Percentiles rank a stretch among this genome's conserved stretches.
Evolutionary conservation across 2,329 filamentous ascomycete genomes (phyloP).

Genomic region (Bipolaris cookei): DNA sequence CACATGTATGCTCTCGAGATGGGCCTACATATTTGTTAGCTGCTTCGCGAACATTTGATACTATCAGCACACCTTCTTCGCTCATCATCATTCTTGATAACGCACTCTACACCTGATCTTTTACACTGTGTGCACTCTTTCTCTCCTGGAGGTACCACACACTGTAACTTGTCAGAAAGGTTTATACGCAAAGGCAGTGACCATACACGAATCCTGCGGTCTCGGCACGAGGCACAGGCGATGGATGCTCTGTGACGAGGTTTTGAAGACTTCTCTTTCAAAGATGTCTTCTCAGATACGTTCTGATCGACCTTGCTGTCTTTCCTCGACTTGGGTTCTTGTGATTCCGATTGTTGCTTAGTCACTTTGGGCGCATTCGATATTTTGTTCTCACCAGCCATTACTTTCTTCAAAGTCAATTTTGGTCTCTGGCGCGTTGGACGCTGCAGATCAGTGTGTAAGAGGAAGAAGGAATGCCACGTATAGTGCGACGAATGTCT

Average conservation of each 20-base stretch:
- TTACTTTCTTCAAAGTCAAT: conserved; percentile 3
- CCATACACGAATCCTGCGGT: conserved; percentile 51
- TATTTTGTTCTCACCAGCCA: conserved; percentile 21
- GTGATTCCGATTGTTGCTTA: conserved; percentile 22
- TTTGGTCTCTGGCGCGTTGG: background rate
- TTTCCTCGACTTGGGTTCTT: conserved; percentile 21
- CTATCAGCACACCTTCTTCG: conserved; percentile 53
- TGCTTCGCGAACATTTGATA: background rate
- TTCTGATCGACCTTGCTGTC: conserved; percentile 23
- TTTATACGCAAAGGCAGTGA: conserved; percentile 1
- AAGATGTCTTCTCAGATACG: conserved; percentile 18
- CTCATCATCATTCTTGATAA: conserved; percentile 66
- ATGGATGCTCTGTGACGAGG: conserved; percentile 58
- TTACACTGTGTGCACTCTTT: conserved; percentile 61
- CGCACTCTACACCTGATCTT: conserved; percentile 58
- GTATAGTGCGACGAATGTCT: conserved; percentile 4
- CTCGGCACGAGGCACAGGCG: conserved; percentile 62
- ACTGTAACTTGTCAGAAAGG: conserved; percentile 48
- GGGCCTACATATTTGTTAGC: conserved; percentile 50
- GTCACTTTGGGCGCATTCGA: conserved; percentile 18
- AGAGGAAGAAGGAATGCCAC: background rate
- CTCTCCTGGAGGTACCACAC: conserved; percentile 61
- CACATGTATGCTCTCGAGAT: conserved; percentile 66
- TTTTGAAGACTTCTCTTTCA: conserved; percentile 36
- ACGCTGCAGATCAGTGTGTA: background rate